Base-by-base conservation (phyloP, 1,139 yeast genomes). In the Entelexis sorbosivorans region DNA sequence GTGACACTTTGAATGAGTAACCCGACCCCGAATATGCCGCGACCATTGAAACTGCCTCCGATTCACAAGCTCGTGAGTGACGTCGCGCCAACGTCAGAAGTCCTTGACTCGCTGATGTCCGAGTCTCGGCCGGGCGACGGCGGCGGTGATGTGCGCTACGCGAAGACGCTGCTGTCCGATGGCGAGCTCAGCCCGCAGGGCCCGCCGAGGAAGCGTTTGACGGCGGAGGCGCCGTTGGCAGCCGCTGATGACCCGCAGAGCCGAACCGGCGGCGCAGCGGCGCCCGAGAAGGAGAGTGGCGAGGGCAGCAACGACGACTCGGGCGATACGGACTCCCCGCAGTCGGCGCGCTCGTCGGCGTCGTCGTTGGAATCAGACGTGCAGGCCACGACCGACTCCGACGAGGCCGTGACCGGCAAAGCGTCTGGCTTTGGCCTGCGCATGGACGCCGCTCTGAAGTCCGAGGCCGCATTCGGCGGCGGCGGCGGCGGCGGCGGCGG, bases 31-130 rank as follows among this genome's bases (percentile, higher is more conserved):
- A n/a, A 22, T 4, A 32, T 24, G 47, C 29, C 38, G 6, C 38
- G 10, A 4, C 19, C 51, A 16, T 46, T 55, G 9, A 42, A 39
- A 35, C 50, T 58, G 17, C 61, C 61, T 10, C 47, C 60, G 5
- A 58, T 58, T 22, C 57, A 56, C 50, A 50, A 52, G 34, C 56
- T 58, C 31, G 58, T 58, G 19, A 48, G 55, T 8, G 60, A 58
- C 33, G 52, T 58, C 14, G 53, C 48, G 4, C 52, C 59, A 6
- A 48, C 59, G 1, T 45, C 50, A 13, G 56, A 49, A 24, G 53
- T 51, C 4, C 49, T 58, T 10, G 56, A 50, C 28, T 34, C 49
- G 7, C 50, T 54, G 3, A 14, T 20, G 22, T 19, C 31, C 16
- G 47, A 19, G 14, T 10, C 33, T 3, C 3, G 32, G 17, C 22